phyloP scores from a whole-genome alignment of 148 eudicot genomes.

The Cornus florida region DNA sequence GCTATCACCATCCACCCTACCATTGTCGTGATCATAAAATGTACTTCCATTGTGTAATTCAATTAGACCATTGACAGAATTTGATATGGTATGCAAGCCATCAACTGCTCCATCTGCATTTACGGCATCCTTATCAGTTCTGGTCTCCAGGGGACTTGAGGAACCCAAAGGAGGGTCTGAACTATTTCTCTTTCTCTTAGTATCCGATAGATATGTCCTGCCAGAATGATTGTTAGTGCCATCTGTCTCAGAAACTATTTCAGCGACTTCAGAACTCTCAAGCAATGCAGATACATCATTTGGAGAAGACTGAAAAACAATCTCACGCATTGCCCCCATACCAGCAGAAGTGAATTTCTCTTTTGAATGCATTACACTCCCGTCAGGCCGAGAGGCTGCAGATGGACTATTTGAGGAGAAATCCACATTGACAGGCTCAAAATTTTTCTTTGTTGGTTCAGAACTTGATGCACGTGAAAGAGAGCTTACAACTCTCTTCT shows the following conservation, averaged over 20 bases:
- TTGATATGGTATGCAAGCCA: constrained; percentile 21
- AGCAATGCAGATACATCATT: constrained; percentile 12
- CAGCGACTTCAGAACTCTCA: constrained; percentile 10
- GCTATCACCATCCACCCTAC: constrained; percentile 20
- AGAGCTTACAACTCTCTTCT: constrained; percentile 31
- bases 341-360: constrained; percentile 16
- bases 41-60: constrained; percentile 17
- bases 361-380: constrained; percentile 15
- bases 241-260: constrained; percentile 15
- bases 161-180: constrained; percentile 18
- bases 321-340: constrained; percentile 14
- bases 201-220: constrained; percentile 18
- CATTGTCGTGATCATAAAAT: constrained; percentile 7
- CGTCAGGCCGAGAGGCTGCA: constrained; percentile 18
- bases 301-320: constrained; percentile 14
- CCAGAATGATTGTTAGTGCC: constrained; percentile 21
- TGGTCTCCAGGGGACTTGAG: constrained; percentile 15
- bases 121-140: constrained; percentile 20
- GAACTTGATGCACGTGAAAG: constrained; percentile 22
- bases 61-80: constrained; percentile 18
- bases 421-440: constrained; percentile 22
- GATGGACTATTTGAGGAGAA: constrained; percentile 14
- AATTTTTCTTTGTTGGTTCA: constrained; percentile 21
- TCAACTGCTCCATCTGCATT: constrained; percentile 18
- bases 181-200: constrained; percentile 22